Conservation (phyloP, 1,284 basidiomycete species). For the Pseudozyma tsukubaensis region DNA sequence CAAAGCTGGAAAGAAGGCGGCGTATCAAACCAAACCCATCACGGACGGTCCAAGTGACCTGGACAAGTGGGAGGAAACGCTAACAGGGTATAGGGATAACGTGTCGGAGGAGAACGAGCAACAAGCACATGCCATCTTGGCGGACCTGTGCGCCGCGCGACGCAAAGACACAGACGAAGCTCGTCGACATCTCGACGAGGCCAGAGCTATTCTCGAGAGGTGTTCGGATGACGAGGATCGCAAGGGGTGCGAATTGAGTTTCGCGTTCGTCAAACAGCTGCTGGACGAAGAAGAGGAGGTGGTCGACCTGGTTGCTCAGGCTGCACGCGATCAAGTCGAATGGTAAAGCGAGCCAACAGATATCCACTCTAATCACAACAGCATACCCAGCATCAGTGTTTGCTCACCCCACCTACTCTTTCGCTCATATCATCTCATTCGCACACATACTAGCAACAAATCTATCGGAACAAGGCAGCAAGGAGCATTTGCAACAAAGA, state of each 20-base stretch:
- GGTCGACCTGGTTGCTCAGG: constrained; percentile 25
- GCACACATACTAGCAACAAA: too few relatives aligned
- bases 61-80: constrained; percentile 50
- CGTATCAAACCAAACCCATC: not conserved
- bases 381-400: not conserved
- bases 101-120: constrained; percentile 47
- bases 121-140: constrained; percentile 18
- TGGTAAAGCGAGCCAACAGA: constrained; percentile 29
- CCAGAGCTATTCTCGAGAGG: constrained; percentile 3
- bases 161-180: constrained; percentile 4
- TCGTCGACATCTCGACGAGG: constrained; percentile 1
- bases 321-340: constrained; percentile 26
- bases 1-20: constrained; percentile 23
- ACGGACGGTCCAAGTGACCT: constrained; percentile 2
- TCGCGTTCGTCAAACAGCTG: constrained; percentile 40
- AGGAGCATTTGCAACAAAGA: too few relatives aligned
- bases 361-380: not conserved
- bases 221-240: not conserved
- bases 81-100: constrained; percentile 35
- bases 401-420: too few relatives aligned
- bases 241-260: constrained; percentile 12
- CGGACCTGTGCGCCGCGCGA: constrained; percentile 10
- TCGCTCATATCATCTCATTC: too few relatives aligned
- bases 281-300: constrained; percentile 45
- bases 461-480: too few relatives aligned